Conservation (phyloP, 371 early-diverging fungal genomes). For the Apophysomyces trapeziformis region DNA sequence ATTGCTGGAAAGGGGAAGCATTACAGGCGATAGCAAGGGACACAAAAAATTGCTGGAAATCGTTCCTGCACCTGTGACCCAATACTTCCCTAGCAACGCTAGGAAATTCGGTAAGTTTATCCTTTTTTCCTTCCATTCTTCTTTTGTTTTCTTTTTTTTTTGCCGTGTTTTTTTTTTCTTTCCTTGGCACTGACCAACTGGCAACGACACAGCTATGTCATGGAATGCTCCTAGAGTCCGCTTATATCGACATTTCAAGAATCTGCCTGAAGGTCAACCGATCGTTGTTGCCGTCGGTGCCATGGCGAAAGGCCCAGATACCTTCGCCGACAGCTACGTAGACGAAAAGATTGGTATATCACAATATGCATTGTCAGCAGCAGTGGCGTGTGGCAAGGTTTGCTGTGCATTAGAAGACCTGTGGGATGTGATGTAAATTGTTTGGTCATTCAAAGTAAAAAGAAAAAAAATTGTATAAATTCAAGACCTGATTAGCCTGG, state of each 20-base stretch:
- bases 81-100: slow-evolving; percentile 87
- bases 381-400: slow-evolving; percentile 92
- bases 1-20: slow-evolving; percentile 93
- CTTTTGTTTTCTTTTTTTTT: too few species aligned
- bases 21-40: slow-evolving; percentile 69
- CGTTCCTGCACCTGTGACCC: slow-evolving; percentile 90
- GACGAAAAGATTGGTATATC: slow-evolving; percentile 93
- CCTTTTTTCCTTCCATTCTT: neutral
- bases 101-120: slow-evolving; percentile 72
- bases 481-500: too few species aligned
- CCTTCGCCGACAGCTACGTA: slow-evolving; percentile 88
- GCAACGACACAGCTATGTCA: slow-evolving; percentile 71
- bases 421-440: slow-evolving; percentile 73
- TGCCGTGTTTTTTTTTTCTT: too few species aligned
- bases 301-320: slow-evolving; percentile 94
- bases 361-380: slow-evolving; percentile 92
- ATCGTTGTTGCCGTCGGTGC: slow-evolving; percentile 94
- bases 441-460: neutral
- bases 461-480: too few species aligned
- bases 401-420: slow-evolving; percentile 86
- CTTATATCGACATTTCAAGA: slow-evolving; percentile 73
- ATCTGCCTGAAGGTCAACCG: slow-evolving; percentile 70
- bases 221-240: slow-evolving; percentile 87
- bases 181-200: neutral
- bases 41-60: slow-evolving; percentile 92